Evolutionary conservation across 495 filamentous ascomycete species (phyloP).

Genomic region (Neurospora sp.): DNA sequence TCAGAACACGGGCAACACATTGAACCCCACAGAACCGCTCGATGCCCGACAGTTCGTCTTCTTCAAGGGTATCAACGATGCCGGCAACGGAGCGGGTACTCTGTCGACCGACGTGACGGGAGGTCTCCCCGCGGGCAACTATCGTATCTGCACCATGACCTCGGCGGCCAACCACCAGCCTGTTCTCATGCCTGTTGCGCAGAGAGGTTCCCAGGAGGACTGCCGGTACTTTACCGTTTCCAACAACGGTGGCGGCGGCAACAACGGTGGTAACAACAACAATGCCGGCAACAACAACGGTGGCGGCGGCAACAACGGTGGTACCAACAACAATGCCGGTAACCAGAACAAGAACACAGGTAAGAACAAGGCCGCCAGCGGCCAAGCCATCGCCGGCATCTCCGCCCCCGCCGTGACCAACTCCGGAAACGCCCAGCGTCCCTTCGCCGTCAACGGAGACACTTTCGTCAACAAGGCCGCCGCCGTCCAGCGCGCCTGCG

Average conservation of each 20-base stretch:
- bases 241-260: slow-evolving; percentile 11
- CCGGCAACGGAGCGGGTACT: slow-evolving; percentile 52
- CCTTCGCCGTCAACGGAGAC: slow-evolving; percentile 42
- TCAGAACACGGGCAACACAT: slow-evolving; percentile 45
- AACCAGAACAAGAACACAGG: not conserved
- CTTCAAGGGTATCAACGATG: slow-evolving; percentile 73
- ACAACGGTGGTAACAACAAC: slow-evolving; percentile 9
- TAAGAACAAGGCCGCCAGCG: not conserved
- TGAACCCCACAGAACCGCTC: slow-evolving; percentile 42
- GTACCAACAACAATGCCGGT: slow-evolving; percentile 1
- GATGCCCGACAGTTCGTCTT: slow-evolving; percentile 53
- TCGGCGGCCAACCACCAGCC: slow-evolving; percentile 65
- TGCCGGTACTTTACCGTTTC: slow-evolving; percentile 52
- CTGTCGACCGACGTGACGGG: slow-evolving; percentile 45
- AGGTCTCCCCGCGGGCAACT: slow-evolving; percentile 58
- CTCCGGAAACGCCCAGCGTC: slow-evolving; percentile 31
- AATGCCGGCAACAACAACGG: slow-evolving; percentile 4
- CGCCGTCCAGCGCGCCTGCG: slow-evolving; percentile 31
- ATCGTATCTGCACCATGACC: slow-evolving; percentile 64
- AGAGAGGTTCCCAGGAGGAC: slow-evolving; percentile 65
- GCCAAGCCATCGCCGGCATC: slow-evolving; percentile 22
- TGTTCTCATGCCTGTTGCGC: slow-evolving; percentile 67
- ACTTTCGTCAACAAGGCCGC: slow-evolving; percentile 36
- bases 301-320: not conserved
- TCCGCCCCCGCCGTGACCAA: slow-evolving; percentile 25